A percentile compares a stretch with the other conserved stretches of the same genome.
Evolutionary conservation across 177 flowering plant species (phyloP).

Genomic region (Vitis hybrid): DNA sequence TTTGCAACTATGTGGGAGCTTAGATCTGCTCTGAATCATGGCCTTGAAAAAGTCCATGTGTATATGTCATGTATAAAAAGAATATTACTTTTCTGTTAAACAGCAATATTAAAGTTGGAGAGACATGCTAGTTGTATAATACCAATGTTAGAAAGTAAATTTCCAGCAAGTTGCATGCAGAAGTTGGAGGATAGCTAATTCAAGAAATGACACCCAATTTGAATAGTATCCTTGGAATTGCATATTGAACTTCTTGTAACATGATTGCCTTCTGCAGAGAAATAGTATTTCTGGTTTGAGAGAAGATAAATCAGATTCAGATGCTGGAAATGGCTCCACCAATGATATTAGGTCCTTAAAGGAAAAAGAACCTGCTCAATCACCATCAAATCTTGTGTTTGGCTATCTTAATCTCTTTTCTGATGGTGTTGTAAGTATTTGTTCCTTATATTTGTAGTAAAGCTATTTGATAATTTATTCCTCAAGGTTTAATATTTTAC

Average conservation of each 20-base stretch:
- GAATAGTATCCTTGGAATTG: neutral
- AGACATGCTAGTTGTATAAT: too few relatives aligned
- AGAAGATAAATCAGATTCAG: conserved; percentile 36
- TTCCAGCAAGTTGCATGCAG: neutral
- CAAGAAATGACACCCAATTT: neutral
- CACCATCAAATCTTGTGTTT: conserved; percentile 78
- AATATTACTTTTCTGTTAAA: too few relatives aligned
- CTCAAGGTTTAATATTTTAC: neutral
- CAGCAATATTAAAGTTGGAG: too few relatives aligned
- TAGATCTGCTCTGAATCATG: neutral
- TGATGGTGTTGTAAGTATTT: conserved; percentile 91
- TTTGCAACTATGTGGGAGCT: neutral
- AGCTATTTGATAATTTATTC: neutral
- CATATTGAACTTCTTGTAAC: neutral
- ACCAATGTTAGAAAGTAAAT: neutral
- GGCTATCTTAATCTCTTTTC: conserved; percentile 97
- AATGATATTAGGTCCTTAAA: conserved; percentile 6
- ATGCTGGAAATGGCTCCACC: conserved; percentile 26
- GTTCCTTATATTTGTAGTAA: conserved; percentile 8
- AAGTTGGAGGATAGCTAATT: neutral
- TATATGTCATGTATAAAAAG: too few relatives aligned
- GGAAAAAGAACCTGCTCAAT: conserved; percentile 27
- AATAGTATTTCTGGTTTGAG: conserved; percentile 23
- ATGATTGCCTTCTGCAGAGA: conserved; percentile 53
- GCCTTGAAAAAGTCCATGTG: too few relatives aligned